Percentiles rank a stretch among this genome's conserved stretches.
phyloP scores from a whole-genome alignment of 208 protist species.

The Porcisia hertigi region DNA sequence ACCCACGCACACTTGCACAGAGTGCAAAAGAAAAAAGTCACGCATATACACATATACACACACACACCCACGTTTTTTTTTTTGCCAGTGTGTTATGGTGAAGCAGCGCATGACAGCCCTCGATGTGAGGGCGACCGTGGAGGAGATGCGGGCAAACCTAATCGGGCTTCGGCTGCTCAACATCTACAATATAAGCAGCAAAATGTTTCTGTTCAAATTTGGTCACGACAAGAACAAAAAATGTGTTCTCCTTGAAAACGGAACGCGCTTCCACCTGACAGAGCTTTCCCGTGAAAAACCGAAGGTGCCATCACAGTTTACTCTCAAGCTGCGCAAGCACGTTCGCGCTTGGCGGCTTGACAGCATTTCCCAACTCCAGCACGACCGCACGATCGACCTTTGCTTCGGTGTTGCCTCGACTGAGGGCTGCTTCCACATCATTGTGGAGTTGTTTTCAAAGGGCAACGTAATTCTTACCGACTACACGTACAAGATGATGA shows the following conservation, averaged over 20 bases:
- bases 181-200: conserved; percentile 93
- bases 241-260: conserved; percentile 92
- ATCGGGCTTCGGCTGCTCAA: conserved; percentile 93
- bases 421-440: conserved; percentile 83
- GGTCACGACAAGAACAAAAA: conserved; percentile 89
- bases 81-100: conserved; percentile 45
- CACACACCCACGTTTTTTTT: conserved; percentile 14
- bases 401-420: conserved; percentile 85
- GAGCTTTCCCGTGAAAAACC: conserved; percentile 91
- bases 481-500: conserved; percentile 91
- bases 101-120: conserved; percentile 93
- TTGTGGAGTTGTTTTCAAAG: conserved; percentile 91
- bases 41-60: not conserved
- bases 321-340: conserved; percentile 96
- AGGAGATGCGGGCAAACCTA: conserved; percentile 84
- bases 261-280: conserved; percentile 93
- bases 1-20: not conserved
- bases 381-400: conserved; percentile 96
- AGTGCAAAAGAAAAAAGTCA: too few relatives aligned
- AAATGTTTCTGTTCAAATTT: conserved; percentile 96
- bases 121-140: conserved; percentile 89
- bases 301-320: conserved; percentile 91
- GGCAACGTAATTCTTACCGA: conserved; percentile 98
- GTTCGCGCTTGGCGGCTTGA: conserved; percentile 93
- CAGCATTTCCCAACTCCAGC: conserved; percentile 92